Base-by-base conservation (phyloP, 2,329 filamentous ascomycete species). In the Lecanicillium sp. region DNA sequence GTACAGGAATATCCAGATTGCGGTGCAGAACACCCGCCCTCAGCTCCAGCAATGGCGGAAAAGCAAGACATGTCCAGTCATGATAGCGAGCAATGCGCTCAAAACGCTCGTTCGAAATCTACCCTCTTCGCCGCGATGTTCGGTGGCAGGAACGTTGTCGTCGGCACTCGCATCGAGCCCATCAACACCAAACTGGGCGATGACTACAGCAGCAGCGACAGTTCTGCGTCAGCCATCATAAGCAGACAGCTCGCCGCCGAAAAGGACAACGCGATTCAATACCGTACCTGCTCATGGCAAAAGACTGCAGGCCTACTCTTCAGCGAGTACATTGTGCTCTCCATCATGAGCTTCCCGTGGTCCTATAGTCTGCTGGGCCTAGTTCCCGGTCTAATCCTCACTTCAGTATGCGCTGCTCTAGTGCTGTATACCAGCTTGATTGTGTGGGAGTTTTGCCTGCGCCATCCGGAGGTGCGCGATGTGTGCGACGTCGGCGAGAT, bases 401-500 rank as follows among this genome's bases (percentile, higher is more conserved):
- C 89, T 0, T 70, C 84, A 2, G 74, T 90, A 20, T 74, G 94
- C 42, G 87, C 89, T 18, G 72, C 65, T 5, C 61, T 89, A 14
- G 89, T 96, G 2, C 68, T 94, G 5, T 96, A 95, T 59, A 95
- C 89, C 15, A 64, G 61, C 44, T 51, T 65, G 4, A 57, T 66
- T 3, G 53, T 70, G 14, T 89, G 84, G 88, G 79, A 89, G 58
- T 95, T 95, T 54, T 96, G 89, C 57, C 65, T 96, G 42, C 79
- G 87, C 34, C 87, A 96, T 55, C 89, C 89, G 1, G 87, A 96
- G 58, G 81, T 94, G 43, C 81, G 87, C 50, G 89, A 96, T 65
- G 86, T 95, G 11, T 95, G 88, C 57, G 89, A 96, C 57, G 85
- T 96, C 55, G 89, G 88, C n/a, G 87, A 95, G 60, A 89, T 89